Evolutionary conservation across 495 filamentous ascomycete species (phyloP).

Genomic region (Pseudevernia furfuracea): DNA sequence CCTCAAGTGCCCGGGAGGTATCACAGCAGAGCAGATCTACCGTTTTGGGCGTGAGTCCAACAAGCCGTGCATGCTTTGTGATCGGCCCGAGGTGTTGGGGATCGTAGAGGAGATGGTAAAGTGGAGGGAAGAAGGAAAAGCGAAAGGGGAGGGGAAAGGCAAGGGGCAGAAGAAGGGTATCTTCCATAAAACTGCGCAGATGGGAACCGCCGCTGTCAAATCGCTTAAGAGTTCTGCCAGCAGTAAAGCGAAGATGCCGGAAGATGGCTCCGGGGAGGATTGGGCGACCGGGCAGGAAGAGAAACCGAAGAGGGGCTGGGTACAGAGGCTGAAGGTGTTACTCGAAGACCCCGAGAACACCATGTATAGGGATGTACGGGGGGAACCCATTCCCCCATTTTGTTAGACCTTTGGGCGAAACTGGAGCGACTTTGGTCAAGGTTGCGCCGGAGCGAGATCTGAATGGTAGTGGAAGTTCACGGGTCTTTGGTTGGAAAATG

Average conservation of each 20-base stretch:
- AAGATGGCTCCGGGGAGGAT: not conserved
- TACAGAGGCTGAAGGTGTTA: no score
- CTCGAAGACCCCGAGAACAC: no score
- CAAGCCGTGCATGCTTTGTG: not conserved
- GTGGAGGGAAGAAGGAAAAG: not conserved
- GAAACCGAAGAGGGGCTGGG: no score
- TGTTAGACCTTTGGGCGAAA: no score
- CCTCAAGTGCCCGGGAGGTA: not conserved
- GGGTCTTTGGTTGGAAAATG: no score
- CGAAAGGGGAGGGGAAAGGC: not conserved
- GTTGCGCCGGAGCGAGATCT: no score
- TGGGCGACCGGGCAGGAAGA: not conserved
- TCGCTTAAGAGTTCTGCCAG: not conserved
- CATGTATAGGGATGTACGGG: no score
- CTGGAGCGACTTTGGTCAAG: no score
- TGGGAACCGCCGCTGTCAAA: not conserved
- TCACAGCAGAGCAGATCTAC: not conserved
- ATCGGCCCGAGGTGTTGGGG: not conserved
- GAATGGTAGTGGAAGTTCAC: no score
- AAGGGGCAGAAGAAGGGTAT: not conserved
- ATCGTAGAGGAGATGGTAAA: not conserved
- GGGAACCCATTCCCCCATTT: no score
- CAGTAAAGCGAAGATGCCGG: not conserved
- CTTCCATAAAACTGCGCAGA: not conserved
- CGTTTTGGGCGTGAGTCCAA: not conserved